phyloP scores from a whole-genome alignment of 2,329 filamentous ascomycete species.

The Aurifilum marmelostoma region DNA sequence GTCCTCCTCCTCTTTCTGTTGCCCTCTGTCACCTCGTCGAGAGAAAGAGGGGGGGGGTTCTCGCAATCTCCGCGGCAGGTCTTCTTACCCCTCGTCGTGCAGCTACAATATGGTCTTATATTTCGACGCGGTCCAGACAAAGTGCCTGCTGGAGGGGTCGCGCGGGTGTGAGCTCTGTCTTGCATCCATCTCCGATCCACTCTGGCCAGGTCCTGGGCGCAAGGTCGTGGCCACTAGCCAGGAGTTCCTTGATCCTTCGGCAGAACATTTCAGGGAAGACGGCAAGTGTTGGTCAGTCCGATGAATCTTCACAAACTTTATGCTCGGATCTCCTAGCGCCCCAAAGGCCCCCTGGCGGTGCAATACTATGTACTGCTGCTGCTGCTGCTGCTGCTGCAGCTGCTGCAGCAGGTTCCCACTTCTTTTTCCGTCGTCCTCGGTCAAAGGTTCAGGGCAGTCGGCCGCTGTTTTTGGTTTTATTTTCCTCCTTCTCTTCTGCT shows the following conservation, averaged over 20 bases:
- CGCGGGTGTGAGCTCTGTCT: conserved; percentile 21
- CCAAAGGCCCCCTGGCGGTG: conserved; percentile 18
- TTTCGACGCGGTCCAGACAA: conserved; percentile 13
- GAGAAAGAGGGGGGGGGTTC: not conserved
- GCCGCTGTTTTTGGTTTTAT: not conserved
- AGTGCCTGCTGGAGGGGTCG: conserved; percentile 2
- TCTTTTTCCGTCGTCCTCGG: conserved; percentile 21
- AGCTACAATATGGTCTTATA: not conserved
- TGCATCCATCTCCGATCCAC: conserved; percentile 25
- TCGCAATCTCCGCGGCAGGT: conserved; percentile 16
- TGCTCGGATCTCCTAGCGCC: conserved; percentile 28
- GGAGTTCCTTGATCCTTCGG: conserved; percentile 30
- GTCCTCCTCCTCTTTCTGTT: not conserved
- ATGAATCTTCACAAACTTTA: conserved; percentile 30
- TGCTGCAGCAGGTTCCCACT: conserved; percentile 19
- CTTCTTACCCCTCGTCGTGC: not conserved
- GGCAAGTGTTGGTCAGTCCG: conserved; percentile 25
- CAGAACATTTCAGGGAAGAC: conserved; percentile 28
- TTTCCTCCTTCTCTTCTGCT: not conserved
- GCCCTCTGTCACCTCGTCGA: not conserved
- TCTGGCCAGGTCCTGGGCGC: conserved; percentile 23
- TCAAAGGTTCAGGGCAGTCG: conserved; percentile 25
- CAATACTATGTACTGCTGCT: no score
- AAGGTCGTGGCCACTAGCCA: conserved; percentile 28
- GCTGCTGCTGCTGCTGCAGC: not conserved